Conservation (phyloP, 2,329 filamentous ascomycete species). For the Huntiella moniliformis region DNA sequence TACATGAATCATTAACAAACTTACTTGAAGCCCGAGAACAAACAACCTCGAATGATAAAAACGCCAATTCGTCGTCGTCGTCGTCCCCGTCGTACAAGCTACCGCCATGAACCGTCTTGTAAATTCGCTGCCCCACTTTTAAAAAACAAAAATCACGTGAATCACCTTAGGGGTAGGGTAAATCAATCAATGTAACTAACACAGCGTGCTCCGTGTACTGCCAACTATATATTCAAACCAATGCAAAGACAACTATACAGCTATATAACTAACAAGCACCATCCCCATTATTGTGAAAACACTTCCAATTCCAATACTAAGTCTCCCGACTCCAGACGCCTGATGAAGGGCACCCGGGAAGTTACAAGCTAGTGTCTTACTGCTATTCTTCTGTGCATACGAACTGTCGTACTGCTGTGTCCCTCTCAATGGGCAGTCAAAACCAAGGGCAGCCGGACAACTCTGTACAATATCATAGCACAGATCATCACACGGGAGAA, state of each 20-base stretch:
- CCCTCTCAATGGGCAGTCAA: slow-evolving; percentile 46
- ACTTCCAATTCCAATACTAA: not conserved
- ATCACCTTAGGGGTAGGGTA: too few species aligned
- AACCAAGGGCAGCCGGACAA: slow-evolving; percentile 60
- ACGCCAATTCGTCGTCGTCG: too few species aligned
- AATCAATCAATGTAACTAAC: too few species aligned
- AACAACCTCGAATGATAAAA: too few species aligned
- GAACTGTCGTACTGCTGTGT: slow-evolving; percentile 20
- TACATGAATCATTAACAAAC: too few species aligned
- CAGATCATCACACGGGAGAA: slow-evolving; percentile 71
- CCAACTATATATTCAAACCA: not conserved
- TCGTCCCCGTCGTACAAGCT: too few species aligned
- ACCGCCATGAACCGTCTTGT: too few species aligned
- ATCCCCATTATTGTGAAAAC: too few species aligned
- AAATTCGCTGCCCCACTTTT: too few species aligned
- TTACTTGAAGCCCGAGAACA: too few species aligned
- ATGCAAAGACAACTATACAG: not conserved
- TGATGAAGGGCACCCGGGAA: slow-evolving; percentile 13
- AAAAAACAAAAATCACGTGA: too few species aligned
- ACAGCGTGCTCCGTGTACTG: too few species aligned
- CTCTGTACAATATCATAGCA: slow-evolving; percentile 74
- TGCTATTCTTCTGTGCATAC: slow-evolving; percentile 18
- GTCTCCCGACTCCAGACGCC: slow-evolving; percentile 1
- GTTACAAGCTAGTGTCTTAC: slow-evolving; percentile 19
- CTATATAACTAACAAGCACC: not conserved